A percentile compares a stretch with the other conserved stretches of the same genome.
Evolutionary conservation across 495 filamentous ascomycete species (phyloP).

Genomic region (Hyaloscypha variabilis): DNA sequence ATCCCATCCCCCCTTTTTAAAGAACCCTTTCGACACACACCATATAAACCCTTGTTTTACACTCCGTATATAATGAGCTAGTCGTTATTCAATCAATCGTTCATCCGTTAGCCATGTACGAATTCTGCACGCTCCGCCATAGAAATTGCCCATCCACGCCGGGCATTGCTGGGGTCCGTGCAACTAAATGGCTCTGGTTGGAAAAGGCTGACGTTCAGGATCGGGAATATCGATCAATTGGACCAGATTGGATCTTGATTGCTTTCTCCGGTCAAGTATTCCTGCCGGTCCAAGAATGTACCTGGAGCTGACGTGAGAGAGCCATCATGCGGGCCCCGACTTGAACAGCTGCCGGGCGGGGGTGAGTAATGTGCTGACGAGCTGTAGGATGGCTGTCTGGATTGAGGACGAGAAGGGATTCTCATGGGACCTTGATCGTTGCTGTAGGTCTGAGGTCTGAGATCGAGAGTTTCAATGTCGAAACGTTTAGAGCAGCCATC

Average conservation of each 20-base stretch:
- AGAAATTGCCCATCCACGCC: not conserved
- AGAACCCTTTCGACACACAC: not conserved
- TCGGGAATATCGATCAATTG: conserved; percentile 12
- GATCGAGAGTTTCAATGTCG: conserved; percentile 44
- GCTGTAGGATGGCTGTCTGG: conserved; percentile 28
- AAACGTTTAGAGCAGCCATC: conserved; percentile 78
- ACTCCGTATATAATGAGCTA: not conserved
- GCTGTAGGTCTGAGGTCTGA: conserved; percentile 27
- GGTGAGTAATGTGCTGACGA: conserved; percentile 25
- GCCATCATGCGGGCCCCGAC: conserved; percentile 18
- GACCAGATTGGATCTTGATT: conserved; percentile 24
- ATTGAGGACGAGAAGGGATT: conserved; percentile 19
- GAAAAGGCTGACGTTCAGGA: not conserved
- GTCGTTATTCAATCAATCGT: not conserved
- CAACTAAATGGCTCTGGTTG: not conserved
- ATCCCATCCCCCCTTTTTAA: not conserved
- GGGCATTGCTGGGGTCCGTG: not conserved
- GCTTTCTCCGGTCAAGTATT: conserved; percentile 21
- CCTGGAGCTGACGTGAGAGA: conserved; percentile 29
- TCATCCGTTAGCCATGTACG: not conserved
- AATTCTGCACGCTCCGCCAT: not conserved
- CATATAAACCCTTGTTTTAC: not conserved
- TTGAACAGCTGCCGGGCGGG: conserved; percentile 13
- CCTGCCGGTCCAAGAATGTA: conserved; percentile 25
- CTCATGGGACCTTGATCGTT: conserved; percentile 19